Percentiles rank a stretch among this genome's conserved stretches.
These are phyloP conservation scores for Sapria himalayana DNA, from an alignment of 345 rosid species.

Conservation along the genomic window DNA sequence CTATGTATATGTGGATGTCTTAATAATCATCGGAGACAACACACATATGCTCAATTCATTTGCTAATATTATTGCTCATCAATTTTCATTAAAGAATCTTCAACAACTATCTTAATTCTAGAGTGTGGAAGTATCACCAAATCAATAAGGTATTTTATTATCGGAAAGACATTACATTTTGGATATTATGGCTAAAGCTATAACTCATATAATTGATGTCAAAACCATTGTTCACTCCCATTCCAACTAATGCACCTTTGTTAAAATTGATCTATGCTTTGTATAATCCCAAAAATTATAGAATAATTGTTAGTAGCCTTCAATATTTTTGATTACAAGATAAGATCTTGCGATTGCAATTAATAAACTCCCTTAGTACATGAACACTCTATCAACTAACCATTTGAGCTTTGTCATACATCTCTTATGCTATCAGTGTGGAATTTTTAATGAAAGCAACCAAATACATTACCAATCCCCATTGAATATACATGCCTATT, in stretches of 20 bases:
- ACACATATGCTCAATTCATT: not conserved
- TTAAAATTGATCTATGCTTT: not conserved
- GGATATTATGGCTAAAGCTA: not conserved
- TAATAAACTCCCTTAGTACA: not conserved
- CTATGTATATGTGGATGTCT: not conserved
- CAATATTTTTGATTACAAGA: not conserved
- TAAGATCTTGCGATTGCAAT: not conserved
- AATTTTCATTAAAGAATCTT: too few species aligned
- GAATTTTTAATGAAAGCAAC: not conserved
- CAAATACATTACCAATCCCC: not conserved
- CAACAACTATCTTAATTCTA: too few species aligned
- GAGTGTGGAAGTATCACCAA: too few species aligned
- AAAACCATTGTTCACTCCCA: too few species aligned
- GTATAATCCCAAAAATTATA: not conserved
- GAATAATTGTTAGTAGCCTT: not conserved
- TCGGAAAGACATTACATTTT: not conserved
- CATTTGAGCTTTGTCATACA: not conserved
- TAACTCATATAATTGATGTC: not conserved
- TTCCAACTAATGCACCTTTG: not conserved
- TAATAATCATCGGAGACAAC: not conserved
- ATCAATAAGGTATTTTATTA: too few species aligned
- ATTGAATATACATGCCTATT: not conserved
- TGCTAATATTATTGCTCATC: too few species aligned
- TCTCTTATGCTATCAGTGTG: not conserved
- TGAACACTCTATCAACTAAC: not conserved